Evolutionary conservation across 2,329 filamentous ascomycete species (phyloP), one percentile per base, ranked within the genome.

Genomic region (Fusarium fujikuroi): DNA sequence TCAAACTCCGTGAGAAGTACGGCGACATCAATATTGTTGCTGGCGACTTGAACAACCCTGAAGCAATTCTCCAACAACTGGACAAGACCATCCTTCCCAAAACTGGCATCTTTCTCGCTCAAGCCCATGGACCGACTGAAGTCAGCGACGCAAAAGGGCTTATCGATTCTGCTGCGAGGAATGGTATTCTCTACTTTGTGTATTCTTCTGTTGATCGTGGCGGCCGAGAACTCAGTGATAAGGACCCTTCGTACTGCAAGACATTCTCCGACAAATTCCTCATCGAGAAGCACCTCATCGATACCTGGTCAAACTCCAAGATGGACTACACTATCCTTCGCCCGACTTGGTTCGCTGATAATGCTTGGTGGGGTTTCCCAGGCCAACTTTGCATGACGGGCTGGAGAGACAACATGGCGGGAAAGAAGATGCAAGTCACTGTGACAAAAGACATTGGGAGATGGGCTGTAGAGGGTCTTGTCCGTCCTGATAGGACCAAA

Each of bases 141-240:
- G 67, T 79, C 21, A 49, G 72, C 5, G 88, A 91, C 73, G 89
- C 88, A 60, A 90, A 85, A 43, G 82, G 79, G 1, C 77, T 91
- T 9, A 82, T 90, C 43, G 85, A 89, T 56, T 85, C 85, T 15
- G 84, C 87, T 2, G 74, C 88, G 34, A 82, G 83, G 19, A 78
- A 87, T 42, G 83, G 83, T 9, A 85, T 91, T 36, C 81, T 84
- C 39, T 86, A 88, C 74, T 90, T 92, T 70, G 86, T 92, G 47
- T 92, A 91, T 79, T 87, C 85, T 3, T 89, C 87, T 43, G 88
- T 92, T 18, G 91, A 92, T 65, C 88, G 90, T n/a, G 89, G 89
- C 34, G 89, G 90, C 36, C 85, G 88, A 43, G 80, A 81, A 90
- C 80, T 92, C 90, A 80, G 83, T 30, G 76, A 77, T 21, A 50